Percentiles rank a stretch among this genome's conserved stretches.
Evolutionary conservation across 2,329 filamentous ascomycete species (phyloP).

Genomic region (Aspergillus latus): DNA sequence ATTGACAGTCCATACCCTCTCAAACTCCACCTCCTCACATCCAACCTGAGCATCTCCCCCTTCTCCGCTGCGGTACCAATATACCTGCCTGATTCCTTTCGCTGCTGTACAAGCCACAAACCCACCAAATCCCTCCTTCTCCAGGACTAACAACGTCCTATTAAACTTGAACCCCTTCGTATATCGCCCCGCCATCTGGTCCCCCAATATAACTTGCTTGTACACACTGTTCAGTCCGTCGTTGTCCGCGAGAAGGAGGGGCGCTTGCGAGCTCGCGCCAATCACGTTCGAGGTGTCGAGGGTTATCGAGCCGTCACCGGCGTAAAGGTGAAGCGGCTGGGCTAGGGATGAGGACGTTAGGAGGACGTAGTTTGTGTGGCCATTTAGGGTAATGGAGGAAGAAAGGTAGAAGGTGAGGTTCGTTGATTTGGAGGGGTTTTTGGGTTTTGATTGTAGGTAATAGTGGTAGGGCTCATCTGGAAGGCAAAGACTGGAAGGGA

Average conservation of each 20-base stretch:
- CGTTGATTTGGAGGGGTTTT: neutral
- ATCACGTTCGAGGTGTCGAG: conserved; percentile 8
- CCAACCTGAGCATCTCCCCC: neutral
- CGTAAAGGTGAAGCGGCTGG: conserved; percentile 4
- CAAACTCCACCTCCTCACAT: conserved; percentile 7
- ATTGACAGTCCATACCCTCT: neutral
- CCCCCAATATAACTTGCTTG: conserved; percentile 7
- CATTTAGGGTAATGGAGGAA: conserved; percentile 11
- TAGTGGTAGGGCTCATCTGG: neutral
- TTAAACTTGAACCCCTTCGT: conserved; percentile 4
- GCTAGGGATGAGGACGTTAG: conserved; percentile 1
- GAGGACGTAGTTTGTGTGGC: conserved; percentile 13
- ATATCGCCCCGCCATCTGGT: neutral
- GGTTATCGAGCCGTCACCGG: conserved; percentile 8
- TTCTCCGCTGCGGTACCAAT: conserved; percentile 4
- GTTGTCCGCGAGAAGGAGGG: conserved; percentile 2
- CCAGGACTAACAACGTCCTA: neutral
- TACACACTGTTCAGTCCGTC: neutral
- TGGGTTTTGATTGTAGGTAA: neutral
- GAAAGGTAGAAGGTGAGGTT: conserved; percentile 3
- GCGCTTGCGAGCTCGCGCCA: conserved; percentile 10
- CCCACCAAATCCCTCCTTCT: neutral
- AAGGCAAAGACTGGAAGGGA: neutral
- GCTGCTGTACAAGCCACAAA: conserved; percentile 12
- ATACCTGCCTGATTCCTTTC: conserved; percentile 9